A percentile compares a stretch with the other conserved stretches of the same genome.
Evolutionary conservation across 2,329 filamentous ascomycete genomes (phyloP).

Genomic region (Colletotrichum cereale): DNA sequence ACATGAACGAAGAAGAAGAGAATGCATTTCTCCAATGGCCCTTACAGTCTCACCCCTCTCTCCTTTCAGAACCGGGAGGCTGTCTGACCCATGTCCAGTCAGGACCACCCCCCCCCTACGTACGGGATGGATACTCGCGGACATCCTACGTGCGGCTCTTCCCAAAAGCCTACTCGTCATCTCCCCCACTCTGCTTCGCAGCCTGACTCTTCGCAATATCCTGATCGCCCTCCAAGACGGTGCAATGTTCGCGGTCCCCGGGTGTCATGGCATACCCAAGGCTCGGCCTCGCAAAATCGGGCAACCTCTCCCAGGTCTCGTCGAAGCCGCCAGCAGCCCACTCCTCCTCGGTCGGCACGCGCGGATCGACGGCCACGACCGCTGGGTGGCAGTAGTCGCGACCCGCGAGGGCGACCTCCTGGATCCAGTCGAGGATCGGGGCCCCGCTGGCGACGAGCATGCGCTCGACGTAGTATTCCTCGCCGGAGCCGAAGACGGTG

Average conservation of each 20-base stretch:
- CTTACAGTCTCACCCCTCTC: not conserved
- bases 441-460: constrained; percentile 69
- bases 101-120: not conserved
- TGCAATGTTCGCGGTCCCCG: constrained; percentile 12
- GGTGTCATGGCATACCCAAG: constrained; percentile 38
- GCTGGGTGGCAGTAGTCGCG: constrained; percentile 55
- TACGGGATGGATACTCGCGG: not conserved
- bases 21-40: not conserved
- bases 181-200: not conserved
- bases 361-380: constrained; percentile 47
- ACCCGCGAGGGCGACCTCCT: constrained; percentile 61
- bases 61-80: not conserved
- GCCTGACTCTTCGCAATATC: not conserved
- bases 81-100: not conserved
- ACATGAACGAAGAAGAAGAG: not conserved
- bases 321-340: constrained; percentile 42
- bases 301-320: constrained; percentile 48
- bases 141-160: not conserved
- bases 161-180: not conserved
- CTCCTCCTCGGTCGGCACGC: constrained; percentile 24
- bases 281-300: constrained; percentile 48
- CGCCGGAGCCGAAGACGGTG: constrained; percentile 78
- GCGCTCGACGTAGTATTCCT: constrained; percentile 68
- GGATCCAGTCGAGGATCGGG: constrained; percentile 71
- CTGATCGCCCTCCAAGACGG: not conserved